Evolutionary conservation across 1,284 basidiomycete genomes (phyloP).

Genomic region (Bjerkandera adusta): DNA sequence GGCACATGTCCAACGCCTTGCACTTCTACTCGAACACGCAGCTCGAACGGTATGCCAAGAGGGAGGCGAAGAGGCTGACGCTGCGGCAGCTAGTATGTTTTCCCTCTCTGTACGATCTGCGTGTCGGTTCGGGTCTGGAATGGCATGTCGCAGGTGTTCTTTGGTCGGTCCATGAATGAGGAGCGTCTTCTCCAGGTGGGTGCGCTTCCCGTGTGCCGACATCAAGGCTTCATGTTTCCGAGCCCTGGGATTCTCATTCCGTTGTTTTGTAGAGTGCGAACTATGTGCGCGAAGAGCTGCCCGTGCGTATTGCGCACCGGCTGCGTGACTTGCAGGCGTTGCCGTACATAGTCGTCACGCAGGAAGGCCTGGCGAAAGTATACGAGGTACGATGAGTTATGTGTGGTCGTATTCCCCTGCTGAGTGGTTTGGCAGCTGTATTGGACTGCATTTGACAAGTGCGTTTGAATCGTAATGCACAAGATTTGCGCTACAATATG

Average conservation of each 20-base stretch:
- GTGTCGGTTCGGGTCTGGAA: background rate
- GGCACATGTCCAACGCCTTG: conserved; percentile 22
- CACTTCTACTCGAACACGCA: conserved; percentile 89
- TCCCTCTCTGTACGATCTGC: too few species aligned
- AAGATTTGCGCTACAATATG: conserved; percentile 15
- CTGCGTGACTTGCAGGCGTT: conserved; percentile 84
- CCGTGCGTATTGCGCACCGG: conserved; percentile 86
- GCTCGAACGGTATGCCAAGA: conserved; percentile 79
- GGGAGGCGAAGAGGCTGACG: conserved; percentile 71
- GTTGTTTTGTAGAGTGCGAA: conserved; percentile 72
- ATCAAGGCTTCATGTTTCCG: too few species aligned
- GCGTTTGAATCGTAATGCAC: conserved; percentile 18
- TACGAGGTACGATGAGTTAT: conserved; percentile 74
- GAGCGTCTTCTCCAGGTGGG: conserved; percentile 70
- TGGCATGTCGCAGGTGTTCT: conserved; percentile 69
- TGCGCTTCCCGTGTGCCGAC: background rate
- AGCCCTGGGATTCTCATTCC: too few species aligned
- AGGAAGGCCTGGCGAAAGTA: conserved; percentile 81
- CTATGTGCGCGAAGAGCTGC: conserved; percentile 86
- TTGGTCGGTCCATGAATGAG: conserved; percentile 74
- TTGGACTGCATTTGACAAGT: conserved; percentile 84
- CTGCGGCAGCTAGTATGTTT: conserved; percentile 74
- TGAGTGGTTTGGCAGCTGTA: conserved; percentile 52
- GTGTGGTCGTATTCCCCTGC: conserved; percentile 2
- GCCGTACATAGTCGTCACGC: conserved; percentile 87